These are phyloP conservation scores for Pelargonium fulgidum DNA, from an alignment of 441 rosid genomes.

Conservation along the genomic window DNA sequence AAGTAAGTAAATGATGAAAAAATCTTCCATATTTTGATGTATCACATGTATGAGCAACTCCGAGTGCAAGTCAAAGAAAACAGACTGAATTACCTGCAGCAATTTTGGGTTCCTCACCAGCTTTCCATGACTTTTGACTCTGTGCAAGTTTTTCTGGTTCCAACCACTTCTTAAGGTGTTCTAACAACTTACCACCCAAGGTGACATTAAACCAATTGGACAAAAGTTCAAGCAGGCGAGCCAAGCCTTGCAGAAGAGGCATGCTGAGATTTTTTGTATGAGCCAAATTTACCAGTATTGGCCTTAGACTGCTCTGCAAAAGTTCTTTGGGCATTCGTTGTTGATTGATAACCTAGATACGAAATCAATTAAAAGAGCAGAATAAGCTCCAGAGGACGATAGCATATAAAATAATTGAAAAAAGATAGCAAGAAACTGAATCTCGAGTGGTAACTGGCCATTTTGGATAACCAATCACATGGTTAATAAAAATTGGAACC, in stretches of 20 bases:
- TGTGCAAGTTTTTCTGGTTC: constrained; percentile 98
- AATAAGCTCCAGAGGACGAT: constrained; percentile 9
- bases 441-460: neutral
- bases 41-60: constrained; percentile 6
- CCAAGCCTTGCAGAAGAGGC: constrained; percentile 98
- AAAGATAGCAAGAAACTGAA: neutral
- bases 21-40: neutral
- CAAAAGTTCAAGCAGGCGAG: constrained; percentile 94
- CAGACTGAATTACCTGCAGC: constrained; percentile 69
- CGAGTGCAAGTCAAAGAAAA: constrained; percentile 12
- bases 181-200: constrained; percentile 92
- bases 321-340: constrained; percentile 98
- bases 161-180: constrained; percentile 98
- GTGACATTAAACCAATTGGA: constrained; percentile 99
- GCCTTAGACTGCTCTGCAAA: constrained; percentile 97
- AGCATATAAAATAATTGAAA: neutral
- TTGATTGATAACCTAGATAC: constrained; percentile 81
- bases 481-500: constrained; percentile 18
- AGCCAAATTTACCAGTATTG: constrained; percentile 91
- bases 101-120: constrained; percentile 99
- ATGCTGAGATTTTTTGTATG: constrained; percentile 96
- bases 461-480: neutral
- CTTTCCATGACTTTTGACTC: constrained; percentile 90
- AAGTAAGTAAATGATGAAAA: constrained; percentile 14
- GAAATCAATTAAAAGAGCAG: constrained; percentile 6